Evolutionary conservation across 208 protist genomes (phyloP), one percentile per base, ranked within the genome.

Genomic region (Wallacemonas rigidus): DNA sequence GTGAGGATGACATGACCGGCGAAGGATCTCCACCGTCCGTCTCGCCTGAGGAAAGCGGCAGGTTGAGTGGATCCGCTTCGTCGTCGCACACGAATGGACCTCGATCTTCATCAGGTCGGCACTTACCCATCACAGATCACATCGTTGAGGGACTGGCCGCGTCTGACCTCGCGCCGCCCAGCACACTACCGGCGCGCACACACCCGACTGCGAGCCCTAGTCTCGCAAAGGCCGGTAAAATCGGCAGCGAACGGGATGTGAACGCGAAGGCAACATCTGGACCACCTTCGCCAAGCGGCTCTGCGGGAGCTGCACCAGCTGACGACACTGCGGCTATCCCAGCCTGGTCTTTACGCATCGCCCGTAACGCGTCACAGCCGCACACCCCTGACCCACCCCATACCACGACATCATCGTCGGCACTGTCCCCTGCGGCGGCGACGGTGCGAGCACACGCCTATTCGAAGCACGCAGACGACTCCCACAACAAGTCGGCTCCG

Each of bases 111-210:
- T 54, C 64, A 17, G 50, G 50, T 3, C 64, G 64, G 3, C 45
- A 55, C n/a, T 9, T 47, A 17, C 64, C 64, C 14, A 69, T 69
- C 48, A 69, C 64, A 11, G 64, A 54, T 36, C 64, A 69, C 64
- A 69, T 26, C 26, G 26, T 69, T 69, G 50, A 58, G 12, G 43
- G 41, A 6, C n/a, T 65, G 60, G 5, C 17, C 11, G 7, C 60
- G 2, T n/a, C n/a, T 48, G 7, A 8, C 17, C 40, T 5, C 6
- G 6, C 60, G 9, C 6, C 14, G 11, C 44, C 8, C 60, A 65
- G 60, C 41, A 65, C 60, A n/a, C 41, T 65, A n/a, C 60, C 60
- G 5, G 40, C 14, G 60, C 60, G 60, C 11, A 65, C 60, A 14
- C 60, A 58, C 26, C 48, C 51, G 3, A n/a, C n/a, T 7, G 35